phyloP scores from a whole-genome alignment of 2,329 filamentous ascomycete species.

The Pseudogymnoascus sp. region DNA sequence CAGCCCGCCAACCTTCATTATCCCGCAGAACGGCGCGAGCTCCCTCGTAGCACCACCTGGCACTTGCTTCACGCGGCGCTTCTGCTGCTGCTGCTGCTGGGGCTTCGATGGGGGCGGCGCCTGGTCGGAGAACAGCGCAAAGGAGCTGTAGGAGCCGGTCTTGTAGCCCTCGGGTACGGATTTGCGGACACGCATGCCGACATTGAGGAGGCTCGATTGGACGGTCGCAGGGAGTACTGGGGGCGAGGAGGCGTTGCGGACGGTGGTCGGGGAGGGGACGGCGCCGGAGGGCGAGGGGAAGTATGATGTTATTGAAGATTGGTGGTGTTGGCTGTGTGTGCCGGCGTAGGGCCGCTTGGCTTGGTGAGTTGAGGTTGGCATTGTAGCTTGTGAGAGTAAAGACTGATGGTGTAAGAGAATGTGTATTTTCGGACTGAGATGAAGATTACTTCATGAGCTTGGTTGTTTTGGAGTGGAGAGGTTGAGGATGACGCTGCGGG shows the following conservation, averaged over 20 bases:
- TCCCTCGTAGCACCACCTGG: slow-evolving; percentile 41
- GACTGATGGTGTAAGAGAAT: not conserved
- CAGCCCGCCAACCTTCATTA: slow-evolving; percentile 66
- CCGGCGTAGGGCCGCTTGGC: slow-evolving; percentile 55
- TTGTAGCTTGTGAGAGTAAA: slow-evolving; percentile 11
- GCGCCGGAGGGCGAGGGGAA: slow-evolving; percentile 33
- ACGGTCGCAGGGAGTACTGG: slow-evolving; percentile 55
- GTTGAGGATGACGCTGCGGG: slow-evolving; percentile 2
- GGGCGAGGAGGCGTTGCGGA: slow-evolving; percentile 33
- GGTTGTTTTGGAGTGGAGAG: not conserved
- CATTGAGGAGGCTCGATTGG: slow-evolving; percentile 76
- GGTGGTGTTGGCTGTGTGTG: slow-evolving; percentile 46
- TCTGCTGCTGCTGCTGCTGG: not conserved
- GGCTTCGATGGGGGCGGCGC: slow-evolving; percentile 20
- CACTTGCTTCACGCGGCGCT: slow-evolving; percentile 13
- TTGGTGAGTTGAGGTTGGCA: slow-evolving; percentile 19
- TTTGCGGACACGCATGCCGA: slow-evolving; percentile 93
- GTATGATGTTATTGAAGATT: slow-evolving; percentile 51
- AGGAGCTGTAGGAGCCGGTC: slow-evolving; percentile 50
- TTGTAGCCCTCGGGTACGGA: slow-evolving; percentile 92
- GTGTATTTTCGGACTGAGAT: not conserved
- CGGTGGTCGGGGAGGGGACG: slow-evolving; percentile 31
- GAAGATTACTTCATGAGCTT: not conserved
- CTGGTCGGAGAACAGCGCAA: slow-evolving; percentile 43
- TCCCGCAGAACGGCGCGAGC: slow-evolving; percentile 71